Evolutionary conservation across 2,329 filamentous ascomycete species (phyloP).

Genomic region (Penicillium glabrum): DNA sequence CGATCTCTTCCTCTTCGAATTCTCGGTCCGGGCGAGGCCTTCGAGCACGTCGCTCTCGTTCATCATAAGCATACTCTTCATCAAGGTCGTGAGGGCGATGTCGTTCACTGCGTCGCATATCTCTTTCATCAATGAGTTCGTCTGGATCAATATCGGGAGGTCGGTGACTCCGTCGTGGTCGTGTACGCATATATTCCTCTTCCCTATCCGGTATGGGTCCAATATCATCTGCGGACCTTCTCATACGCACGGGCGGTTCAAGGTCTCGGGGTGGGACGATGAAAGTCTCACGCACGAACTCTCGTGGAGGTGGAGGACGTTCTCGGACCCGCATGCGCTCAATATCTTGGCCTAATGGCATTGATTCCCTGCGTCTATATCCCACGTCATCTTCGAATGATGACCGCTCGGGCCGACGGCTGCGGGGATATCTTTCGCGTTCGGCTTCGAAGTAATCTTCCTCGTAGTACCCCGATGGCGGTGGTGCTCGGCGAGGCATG

Average conservation of each 20-base stretch:
- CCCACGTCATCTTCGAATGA: conserved; percentile 31
- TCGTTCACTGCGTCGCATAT: conserved; percentile 4
- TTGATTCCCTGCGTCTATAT: conserved; percentile 30
- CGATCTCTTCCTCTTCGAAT: conserved; percentile 30
- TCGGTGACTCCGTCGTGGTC: background rate
- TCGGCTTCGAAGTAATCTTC: conserved; percentile 29
- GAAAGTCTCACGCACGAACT: conserved; percentile 33
- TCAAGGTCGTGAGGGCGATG: conserved; percentile 13
- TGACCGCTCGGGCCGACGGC: conserved; percentile 24
- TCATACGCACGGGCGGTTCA: conserved; percentile 18
- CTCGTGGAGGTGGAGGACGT: conserved; percentile 29
- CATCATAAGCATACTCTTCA: conserved; percentile 10
- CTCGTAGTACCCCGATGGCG: conserved; percentile 29
- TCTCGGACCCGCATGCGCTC: conserved; percentile 43
- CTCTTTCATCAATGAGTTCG: conserved; percentile 11
- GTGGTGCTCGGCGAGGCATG: conserved; percentile 34
- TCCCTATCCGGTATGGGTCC: conserved; percentile 13
- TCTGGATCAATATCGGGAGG: conserved; percentile 14
- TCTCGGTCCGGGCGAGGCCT: conserved; percentile 18
- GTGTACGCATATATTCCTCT: conserved; percentile 1
- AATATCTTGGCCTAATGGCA: conserved; percentile 45
- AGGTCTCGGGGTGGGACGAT: conserved; percentile 21
- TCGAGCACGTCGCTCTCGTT: conserved; percentile 17
- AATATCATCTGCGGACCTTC: conserved; percentile 26
- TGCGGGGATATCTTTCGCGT: conserved; percentile 26